Evolutionary conservation across 139 green algal species (phyloP).

Genomic region (Eudorina sp.): DNA sequence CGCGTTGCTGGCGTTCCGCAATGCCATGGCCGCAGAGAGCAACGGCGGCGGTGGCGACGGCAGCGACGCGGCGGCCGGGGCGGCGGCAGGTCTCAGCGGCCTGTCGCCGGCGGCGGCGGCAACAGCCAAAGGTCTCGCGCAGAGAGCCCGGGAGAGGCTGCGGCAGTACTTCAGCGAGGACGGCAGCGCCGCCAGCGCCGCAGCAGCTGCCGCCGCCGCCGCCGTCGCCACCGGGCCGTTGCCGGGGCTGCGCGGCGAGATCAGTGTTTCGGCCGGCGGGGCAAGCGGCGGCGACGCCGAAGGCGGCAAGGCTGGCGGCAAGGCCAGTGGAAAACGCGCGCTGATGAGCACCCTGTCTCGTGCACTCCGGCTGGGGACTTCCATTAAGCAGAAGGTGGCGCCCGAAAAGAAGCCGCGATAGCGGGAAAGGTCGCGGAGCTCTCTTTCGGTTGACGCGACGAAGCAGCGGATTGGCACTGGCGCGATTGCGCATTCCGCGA

Average conservation of each 20-base stretch:
- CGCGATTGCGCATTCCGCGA: no score
- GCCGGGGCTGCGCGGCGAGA: not conserved
- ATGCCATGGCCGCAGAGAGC: no score
- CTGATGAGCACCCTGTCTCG: not conserved
- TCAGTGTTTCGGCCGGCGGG: not conserved
- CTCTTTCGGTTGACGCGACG: no score
- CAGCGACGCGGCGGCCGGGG: not conserved
- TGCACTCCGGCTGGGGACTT: not conserved
- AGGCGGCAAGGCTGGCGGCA: not conserved
- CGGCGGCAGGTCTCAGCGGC: not conserved
- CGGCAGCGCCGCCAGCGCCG: not conserved
- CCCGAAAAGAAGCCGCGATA: not conserved
- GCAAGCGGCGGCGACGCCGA: not conserved
- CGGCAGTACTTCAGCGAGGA: conserved; percentile 15
- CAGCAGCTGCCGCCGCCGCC: not conserved
- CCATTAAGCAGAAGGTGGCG: not conserved
- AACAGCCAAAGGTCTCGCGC: not conserved
- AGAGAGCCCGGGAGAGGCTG: not conserved
- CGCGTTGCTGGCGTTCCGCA: no score
- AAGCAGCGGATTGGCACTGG: no score
- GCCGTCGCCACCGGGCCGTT: not conserved
- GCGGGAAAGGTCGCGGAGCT: no score
- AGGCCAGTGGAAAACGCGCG: not conserved
- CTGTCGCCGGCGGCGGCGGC: not conserved
- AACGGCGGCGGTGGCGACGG: not conserved